A percentile compares a stretch with the other conserved stretches of the same genome.
Conservation (phyloP, 2,329 filamentous ascomycete species). For the Colletotrichum sp. region DNA sequence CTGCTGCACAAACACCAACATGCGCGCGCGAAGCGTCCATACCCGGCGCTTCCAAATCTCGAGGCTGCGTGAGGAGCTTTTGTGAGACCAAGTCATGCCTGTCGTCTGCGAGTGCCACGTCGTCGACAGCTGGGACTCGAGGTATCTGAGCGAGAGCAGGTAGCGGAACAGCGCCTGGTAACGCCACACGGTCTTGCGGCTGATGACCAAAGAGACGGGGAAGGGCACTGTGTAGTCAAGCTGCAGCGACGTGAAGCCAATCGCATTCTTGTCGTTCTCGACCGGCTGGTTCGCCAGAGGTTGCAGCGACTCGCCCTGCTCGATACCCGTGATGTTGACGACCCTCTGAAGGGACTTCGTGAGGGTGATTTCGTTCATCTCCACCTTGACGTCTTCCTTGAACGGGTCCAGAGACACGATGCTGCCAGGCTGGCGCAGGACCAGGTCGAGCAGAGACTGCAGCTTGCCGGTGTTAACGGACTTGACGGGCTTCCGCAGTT, state of each 20-base stretch:
- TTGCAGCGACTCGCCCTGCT: constrained; percentile 84
- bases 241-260: constrained; percentile 90
- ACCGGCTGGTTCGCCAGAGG: constrained; percentile 70
- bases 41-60: constrained; percentile 93
- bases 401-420: constrained; percentile 94
- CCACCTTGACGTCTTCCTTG: constrained; percentile 97
- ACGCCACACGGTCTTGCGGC: constrained; percentile 93
- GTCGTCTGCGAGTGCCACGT: constrained; percentile 93
- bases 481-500: constrained; percentile 88
- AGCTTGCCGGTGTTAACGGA: constrained; percentile 91
- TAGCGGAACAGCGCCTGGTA: constrained; percentile 98
- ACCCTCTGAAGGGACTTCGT: constrained; percentile 95
- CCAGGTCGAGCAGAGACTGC: constrained; percentile 93
- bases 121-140: constrained; percentile 84
- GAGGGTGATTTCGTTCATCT: constrained; percentile 93
- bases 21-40: constrained; percentile 89
- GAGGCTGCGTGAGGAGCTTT: constrained; percentile 72
- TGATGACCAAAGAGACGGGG: constrained; percentile 92
- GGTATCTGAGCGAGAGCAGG: constrained; percentile 84
- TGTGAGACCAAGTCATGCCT: constrained; percentile 81
- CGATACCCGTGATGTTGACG: constrained; percentile 94
- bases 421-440: constrained; percentile 93
- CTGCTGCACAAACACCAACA: constrained; percentile 98
- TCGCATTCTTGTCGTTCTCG: constrained; percentile 87
- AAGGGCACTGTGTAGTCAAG: constrained; percentile 96